These are phyloP conservation scores for Coemansia sp. DNA, from an alignment of 192 early-diverging fungal species.

Conservation along the genomic window DNA sequence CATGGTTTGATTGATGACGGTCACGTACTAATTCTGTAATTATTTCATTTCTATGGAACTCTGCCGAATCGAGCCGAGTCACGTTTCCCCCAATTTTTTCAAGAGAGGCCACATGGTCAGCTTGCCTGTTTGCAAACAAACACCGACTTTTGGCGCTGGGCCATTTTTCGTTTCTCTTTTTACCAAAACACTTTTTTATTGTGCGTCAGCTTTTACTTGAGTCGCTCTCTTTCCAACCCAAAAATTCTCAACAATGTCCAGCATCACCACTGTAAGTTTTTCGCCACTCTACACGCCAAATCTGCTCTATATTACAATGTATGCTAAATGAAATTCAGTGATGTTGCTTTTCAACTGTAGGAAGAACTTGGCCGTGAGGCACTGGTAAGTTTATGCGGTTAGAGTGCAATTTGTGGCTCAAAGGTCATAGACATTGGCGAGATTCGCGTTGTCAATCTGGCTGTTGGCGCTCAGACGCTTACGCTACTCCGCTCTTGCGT, in stretches of 20 bases:
- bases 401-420: neutral
- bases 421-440: neutral
- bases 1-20: too few species aligned
- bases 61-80: neutral
- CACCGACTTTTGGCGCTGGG: constrained; percentile 8
- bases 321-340: neutral
- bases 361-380: constrained; percentile 45
- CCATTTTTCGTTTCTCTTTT: constrained; percentile 18
- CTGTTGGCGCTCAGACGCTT: neutral
- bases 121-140: constrained; percentile 8
- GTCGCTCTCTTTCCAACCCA: constrained; percentile 15
- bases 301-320: neutral
- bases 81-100: constrained; percentile 12
- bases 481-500: neutral
- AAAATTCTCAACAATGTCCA: constrained; percentile 21
- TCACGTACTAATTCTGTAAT: too few species aligned
- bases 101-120: neutral
- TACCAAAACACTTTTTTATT: constrained; percentile 6
- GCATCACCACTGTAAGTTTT: constrained; percentile 44
- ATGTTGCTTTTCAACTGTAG: constrained; percentile 15
- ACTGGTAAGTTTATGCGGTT: constrained; percentile 39
- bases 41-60: neutral
- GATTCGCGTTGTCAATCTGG: neutral
- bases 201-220: constrained; percentile 9
- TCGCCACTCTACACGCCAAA: neutral